Evolutionary conservation across 495 filamentous ascomycete species (phyloP).

Genomic region (Pyrenopolyporus hunteri): DNA sequence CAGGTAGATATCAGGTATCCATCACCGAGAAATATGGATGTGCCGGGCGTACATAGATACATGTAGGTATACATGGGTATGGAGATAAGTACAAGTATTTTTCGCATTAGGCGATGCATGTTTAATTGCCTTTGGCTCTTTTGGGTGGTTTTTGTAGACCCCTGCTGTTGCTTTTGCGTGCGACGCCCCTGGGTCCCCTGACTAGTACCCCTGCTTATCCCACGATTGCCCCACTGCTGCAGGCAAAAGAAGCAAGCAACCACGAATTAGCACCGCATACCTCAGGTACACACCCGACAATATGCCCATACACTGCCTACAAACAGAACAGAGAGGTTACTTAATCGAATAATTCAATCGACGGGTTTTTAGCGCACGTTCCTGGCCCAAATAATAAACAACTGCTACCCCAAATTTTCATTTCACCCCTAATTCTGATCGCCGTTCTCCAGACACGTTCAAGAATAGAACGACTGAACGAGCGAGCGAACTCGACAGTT

Average conservation of each 20-base stretch:
- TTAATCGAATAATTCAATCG: slow-evolving; percentile 20
- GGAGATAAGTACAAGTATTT: slow-evolving; percentile 5
- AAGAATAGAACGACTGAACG: slow-evolving; percentile 13
- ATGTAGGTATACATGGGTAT: background rate
- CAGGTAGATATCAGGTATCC: too few relatives aligned
- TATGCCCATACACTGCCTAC: too few relatives aligned
- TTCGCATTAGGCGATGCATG: slow-evolving; percentile 13
- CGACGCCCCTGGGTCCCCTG: slow-evolving; percentile 17
- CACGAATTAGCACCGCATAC: background rate
- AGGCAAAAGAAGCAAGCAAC: slow-evolving; percentile 16
- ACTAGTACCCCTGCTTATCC: slow-evolving; percentile 22
- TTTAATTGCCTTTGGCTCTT: slow-evolving; percentile 21
- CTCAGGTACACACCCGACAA: background rate
- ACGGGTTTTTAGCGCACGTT: slow-evolving; percentile 27
- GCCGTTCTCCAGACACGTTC: slow-evolving; percentile 21
- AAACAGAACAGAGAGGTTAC: too few relatives aligned
- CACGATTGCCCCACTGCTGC: slow-evolving; percentile 24
- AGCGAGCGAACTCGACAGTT: slow-evolving; percentile 12
- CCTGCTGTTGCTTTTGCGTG: slow-evolving; percentile 19
- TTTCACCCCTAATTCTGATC: slow-evolving; percentile 37
- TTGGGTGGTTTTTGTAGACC: slow-evolving; percentile 17
- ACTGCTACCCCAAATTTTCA: slow-evolving; percentile 37
- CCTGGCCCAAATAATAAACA: slow-evolving; percentile 40
- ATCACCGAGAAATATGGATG: too few relatives aligned
- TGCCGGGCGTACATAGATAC: slow-evolving; percentile 11